These are phyloP conservation scores for Ruellia speciosa DNA, from an alignment of 305 asterid species.

Conservation along the genomic window DNA sequence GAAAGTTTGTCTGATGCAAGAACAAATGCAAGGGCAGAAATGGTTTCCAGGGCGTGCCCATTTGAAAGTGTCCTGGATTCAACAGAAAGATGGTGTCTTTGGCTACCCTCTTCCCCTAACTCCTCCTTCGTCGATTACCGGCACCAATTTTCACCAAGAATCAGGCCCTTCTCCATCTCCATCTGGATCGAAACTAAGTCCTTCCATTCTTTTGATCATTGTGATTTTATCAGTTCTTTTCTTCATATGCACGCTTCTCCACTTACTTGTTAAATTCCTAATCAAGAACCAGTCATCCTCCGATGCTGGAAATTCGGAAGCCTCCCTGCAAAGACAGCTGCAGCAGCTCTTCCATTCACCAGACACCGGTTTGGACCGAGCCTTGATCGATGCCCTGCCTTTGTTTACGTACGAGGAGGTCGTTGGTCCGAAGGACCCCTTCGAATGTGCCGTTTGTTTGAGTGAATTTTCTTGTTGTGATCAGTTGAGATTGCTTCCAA, in stretches of 20 bases:
- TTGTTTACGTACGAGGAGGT: conserved; percentile 58
- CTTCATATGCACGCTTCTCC: conserved; percentile 61
- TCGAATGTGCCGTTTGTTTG: conserved; percentile 79
- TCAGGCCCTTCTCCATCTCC: conserved; percentile 26
- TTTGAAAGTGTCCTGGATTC: conserved; percentile 44
- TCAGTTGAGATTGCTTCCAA: conserved; percentile 65
- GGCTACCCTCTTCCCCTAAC: background rate
- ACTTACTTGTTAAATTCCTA: conserved; percentile 55
- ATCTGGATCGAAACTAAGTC: conserved; percentile 39
- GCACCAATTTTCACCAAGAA: conserved; percentile 26
- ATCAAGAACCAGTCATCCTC: conserved; percentile 32
- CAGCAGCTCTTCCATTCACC: conserved; percentile 68
- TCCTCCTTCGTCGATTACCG: conserved; percentile 26
- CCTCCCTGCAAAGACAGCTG: conserved; percentile 55
- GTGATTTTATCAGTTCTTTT: conserved; percentile 51
- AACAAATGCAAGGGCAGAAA: conserved; percentile 25
- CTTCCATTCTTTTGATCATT: conserved; percentile 49
- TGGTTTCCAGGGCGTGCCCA: conserved; percentile 29
- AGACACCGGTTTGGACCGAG: conserved; percentile 74
- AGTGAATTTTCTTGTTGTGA: conserved; percentile 57
- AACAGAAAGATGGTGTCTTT: conserved; percentile 30
- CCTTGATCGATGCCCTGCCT: conserved; percentile 66
- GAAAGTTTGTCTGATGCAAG: conserved; percentile 26
- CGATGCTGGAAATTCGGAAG: conserved; percentile 32
- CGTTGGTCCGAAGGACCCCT: conserved; percentile 60